A percentile compares a stretch with the other conserved stretches of the same genome.
phyloP scores from a whole-genome alignment of 495 filamentous ascomycete species.

The Aspergillus ostianus region DNA sequence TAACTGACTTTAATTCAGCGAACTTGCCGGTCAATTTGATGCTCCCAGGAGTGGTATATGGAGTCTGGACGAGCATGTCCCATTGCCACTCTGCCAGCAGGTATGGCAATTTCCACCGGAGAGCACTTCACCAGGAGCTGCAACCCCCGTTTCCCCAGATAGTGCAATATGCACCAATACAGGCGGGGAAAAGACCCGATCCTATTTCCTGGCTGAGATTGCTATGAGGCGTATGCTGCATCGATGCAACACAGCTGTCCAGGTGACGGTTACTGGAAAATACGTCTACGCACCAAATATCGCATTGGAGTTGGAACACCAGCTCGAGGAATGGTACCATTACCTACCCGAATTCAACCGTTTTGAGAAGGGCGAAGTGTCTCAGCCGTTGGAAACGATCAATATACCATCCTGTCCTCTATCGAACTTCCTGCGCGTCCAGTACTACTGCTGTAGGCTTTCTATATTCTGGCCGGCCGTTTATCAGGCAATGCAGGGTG shows the following conservation, averaged over 20 bases:
- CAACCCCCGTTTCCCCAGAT: background rate
- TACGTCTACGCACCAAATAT: slow-evolving; percentile 9
- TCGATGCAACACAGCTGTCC: slow-evolving; percentile 10
- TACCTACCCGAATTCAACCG: slow-evolving; percentile 1
- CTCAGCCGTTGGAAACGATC: background rate
- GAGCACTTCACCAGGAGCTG: background rate
- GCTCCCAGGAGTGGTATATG: background rate
- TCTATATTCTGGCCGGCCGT: slow-evolving; percentile 6
- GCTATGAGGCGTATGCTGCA: slow-evolving; percentile 13
- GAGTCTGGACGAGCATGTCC: background rate
- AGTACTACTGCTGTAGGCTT: slow-evolving; percentile 8
- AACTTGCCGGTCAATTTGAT: background rate
- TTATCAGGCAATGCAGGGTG: slow-evolving; percentile 2
- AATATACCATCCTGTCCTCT: background rate
- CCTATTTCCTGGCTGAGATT: slow-evolving; percentile 13
- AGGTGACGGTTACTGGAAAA: background rate
- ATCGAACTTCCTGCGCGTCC: slow-evolving; percentile 4
- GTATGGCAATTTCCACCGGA: background rate
- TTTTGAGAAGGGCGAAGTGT: slow-evolving; percentile 3
- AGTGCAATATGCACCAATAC: no score
- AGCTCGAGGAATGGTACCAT: slow-evolving; percentile 13
- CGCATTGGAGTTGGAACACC: slow-evolving; percentile 8
- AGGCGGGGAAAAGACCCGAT: no score
- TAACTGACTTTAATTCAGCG: background rate
- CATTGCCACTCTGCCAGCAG: background rate